These are phyloP conservation scores for Daldinia eschscholtzii DNA, from an alignment of 2,329 filamentous ascomycete species.

Conservation along the genomic window DNA sequence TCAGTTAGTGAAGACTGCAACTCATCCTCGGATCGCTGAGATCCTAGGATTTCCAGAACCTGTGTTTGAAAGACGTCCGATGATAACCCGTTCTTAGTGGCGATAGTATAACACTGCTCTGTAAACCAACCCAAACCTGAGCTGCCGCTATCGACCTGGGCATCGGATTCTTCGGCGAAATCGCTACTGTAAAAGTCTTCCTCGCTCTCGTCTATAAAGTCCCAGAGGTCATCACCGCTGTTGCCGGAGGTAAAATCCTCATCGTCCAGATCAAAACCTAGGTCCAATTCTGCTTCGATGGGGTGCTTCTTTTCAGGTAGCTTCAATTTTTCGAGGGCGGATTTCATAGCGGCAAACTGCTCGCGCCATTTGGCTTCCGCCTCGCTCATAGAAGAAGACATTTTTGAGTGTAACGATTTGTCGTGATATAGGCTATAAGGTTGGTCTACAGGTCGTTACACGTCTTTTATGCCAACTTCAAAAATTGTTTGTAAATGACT, in stretches of 20 bases:
- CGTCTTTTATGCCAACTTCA: not conserved
- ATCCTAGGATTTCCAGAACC: conserved; percentile 78
- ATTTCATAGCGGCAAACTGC: conserved; percentile 87
- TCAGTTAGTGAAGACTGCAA: conserved; percentile 92
- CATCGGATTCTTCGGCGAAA: conserved; percentile 63
- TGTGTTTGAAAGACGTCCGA: conserved; percentile 80
- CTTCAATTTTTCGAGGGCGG: conserved; percentile 80
- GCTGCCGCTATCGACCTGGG: conserved; percentile 47
- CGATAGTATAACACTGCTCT: conserved; percentile 75
- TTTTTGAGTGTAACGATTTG: conserved; percentile 21
- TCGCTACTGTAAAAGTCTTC: conserved; percentile 75
- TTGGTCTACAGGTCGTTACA: conserved; percentile 1
- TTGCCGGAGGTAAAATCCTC: conserved; percentile 68
- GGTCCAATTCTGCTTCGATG: conserved; percentile 59
- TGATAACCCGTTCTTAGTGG: conserved; percentile 74
- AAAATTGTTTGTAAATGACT: not conserved
- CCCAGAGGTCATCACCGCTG: conserved; percentile 88
- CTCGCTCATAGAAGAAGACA: conserved; percentile 50
- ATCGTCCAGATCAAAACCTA: conserved; percentile 75
- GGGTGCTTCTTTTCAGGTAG: conserved; percentile 58
- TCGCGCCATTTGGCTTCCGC: conserved; percentile 80
- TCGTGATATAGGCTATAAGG: not conserved
- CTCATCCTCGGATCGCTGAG: conserved; percentile 79
- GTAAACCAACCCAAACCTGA: conserved; percentile 79
- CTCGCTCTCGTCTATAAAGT: conserved; percentile 83